Evolutionary conservation across 2,329 filamentous ascomycete species (phyloP).

Genomic region (Trichophyton schoenleinii): DNA sequence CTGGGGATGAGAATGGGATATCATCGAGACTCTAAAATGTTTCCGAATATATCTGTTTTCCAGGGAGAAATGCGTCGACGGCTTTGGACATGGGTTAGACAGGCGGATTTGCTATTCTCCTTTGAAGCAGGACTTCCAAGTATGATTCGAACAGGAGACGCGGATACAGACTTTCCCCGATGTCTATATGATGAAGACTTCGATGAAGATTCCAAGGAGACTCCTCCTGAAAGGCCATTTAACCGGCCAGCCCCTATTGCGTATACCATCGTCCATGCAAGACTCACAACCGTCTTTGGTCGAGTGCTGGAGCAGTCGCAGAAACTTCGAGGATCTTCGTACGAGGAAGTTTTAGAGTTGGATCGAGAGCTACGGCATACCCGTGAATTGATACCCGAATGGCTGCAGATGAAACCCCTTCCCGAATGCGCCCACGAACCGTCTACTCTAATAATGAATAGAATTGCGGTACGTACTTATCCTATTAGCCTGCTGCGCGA

Average conservation of each 20-base stretch:
- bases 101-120: constrained; percentile 52
- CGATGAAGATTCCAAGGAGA: constrained; percentile 39
- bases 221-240: constrained; percentile 47
- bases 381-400: constrained; percentile 58
- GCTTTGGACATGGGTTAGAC: constrained; percentile 39
- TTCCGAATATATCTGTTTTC: constrained; percentile 47
- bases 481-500: no score
- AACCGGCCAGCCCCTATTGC: constrained; percentile 46
- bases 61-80: constrained; percentile 47
- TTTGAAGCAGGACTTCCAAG: constrained; percentile 57
- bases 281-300: constrained; percentile 32
- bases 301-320: constrained; percentile 34
- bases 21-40: constrained; percentile 49
- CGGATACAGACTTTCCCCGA: constrained; percentile 48
- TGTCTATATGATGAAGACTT: constrained; percentile 58
- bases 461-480: constrained; percentile 47
- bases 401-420: constrained; percentile 62
- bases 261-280: constrained; percentile 38
- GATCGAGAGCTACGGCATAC: constrained; percentile 46
- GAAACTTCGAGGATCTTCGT: constrained; percentile 35
- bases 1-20: constrained; percentile 56
- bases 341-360: constrained; percentile 50
- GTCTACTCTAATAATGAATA: constrained; percentile 58
- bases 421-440: constrained; percentile 63
- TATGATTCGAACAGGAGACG: constrained; percentile 52